Evolutionary conservation across 2,329 filamentous ascomycete species (phyloP), one percentile per base, ranked within the genome.

Genomic region (Fusarium chaquense): DNA sequence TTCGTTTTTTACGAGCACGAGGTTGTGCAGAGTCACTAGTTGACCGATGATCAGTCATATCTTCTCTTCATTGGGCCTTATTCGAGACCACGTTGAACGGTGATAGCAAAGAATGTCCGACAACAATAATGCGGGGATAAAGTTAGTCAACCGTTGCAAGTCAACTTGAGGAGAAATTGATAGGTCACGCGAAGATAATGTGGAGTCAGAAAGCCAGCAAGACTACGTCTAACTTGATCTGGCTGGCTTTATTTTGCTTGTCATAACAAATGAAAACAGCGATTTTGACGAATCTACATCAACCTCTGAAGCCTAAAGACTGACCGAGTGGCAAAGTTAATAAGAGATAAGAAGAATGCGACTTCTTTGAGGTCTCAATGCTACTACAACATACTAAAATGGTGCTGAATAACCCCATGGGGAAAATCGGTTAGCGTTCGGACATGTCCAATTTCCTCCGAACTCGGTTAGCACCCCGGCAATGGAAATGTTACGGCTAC

Each of bases 1-100:
- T 65, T 13, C 62, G 35, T 12, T 53, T 59, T 24, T 65, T 65
- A 26, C 62, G 62, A 22, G 35, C 28, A 16, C 53, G 62, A 8
- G 46, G 28, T 22, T 41, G 60, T 30, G 13, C 49, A 52, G 49
- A 3, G 3, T 41, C 35, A 16, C n/a, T 18, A 16, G 5, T 5
- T 40, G 13, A 9, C 16, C 20, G 35, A 13, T 26, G 24, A 40
- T 40, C n/a, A 18, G 6, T 30, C 24, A 10, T n/a, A 15, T 11
- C 7, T 8, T 30, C 33, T 9, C 44, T 13, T 13, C 32, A 15
- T 22, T 6, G 44, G 26, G n/a, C 28, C 24, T 52, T 24, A 9
- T 41, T 7, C 16, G 49, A 28, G n/a, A 28, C 49, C 49, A 52
- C 30, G 35, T 20, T 41, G 24, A 28, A 15, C 49, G 49, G 49